A percentile compares a stretch with the other conserved stretches of the same genome.
phyloP scores from a whole-genome alignment of 768 basidiomycete genomes.

The Leccinum subgranulosum region DNA sequence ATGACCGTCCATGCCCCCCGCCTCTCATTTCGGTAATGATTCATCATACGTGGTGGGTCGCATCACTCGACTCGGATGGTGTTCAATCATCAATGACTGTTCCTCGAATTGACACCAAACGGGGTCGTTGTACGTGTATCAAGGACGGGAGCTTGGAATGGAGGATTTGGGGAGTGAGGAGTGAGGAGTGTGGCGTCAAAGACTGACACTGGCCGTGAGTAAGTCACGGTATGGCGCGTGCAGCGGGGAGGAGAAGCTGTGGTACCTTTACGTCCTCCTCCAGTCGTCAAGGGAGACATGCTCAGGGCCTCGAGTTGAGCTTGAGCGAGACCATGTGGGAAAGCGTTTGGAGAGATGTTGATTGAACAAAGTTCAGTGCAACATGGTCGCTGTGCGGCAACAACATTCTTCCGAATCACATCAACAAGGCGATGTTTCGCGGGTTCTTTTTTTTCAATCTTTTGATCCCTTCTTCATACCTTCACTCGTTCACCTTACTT shows the following conservation, averaged over 20 bases:
- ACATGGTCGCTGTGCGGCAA: neutral
- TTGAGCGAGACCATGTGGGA: neutral
- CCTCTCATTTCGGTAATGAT: constrained; percentile 69
- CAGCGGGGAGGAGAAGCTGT: neutral
- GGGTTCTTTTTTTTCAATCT: no score
- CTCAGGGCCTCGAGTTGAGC: neutral
- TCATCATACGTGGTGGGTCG: constrained; percentile 47
- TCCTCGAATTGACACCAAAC: constrained; percentile 54
- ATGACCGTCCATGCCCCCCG: constrained; percentile 59
- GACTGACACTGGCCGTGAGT: constrained; percentile 47
- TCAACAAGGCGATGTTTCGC: neutral
- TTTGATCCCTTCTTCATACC: neutral
- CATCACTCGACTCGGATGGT: constrained; percentile 37
- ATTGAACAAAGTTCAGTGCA: neutral
- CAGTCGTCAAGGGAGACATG: constrained; percentile 15
- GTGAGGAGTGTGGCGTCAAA: constrained; percentile 58
- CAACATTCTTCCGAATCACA: neutral
- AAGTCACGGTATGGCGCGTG: constrained; percentile 15
- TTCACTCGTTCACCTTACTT: neutral
- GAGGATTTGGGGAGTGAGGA: constrained; percentile 63
- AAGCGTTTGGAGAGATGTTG: neutral
- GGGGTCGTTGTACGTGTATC: constrained; percentile 71
- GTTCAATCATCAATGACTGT: constrained; percentile 40
- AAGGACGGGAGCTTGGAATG: constrained; percentile 72
- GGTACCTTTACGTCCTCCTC: no score